Conservation (phyloP, 192 early-diverging fungal genomes). For the Umbelopsis sp. region DNA sequence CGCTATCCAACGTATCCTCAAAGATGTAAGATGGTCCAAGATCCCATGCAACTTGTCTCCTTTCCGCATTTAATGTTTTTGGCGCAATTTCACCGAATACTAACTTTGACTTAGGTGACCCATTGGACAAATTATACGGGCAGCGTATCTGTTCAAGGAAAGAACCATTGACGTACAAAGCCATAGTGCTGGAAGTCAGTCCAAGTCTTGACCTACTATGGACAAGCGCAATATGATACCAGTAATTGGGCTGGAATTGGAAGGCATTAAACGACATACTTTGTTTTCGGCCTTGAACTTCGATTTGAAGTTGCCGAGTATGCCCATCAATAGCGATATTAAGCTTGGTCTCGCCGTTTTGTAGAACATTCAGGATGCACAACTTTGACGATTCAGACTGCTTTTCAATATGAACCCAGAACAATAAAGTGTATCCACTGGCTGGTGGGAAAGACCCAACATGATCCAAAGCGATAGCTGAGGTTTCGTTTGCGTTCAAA, state of each 20-base stretch:
- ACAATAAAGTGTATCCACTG: constrained; percentile 59
- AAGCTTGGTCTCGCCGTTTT: constrained; percentile 48
- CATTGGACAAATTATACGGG: constrained; percentile 44
- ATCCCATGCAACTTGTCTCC: constrained; percentile 52
- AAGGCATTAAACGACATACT: constrained; percentile 48
- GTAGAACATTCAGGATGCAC: constrained; percentile 49
- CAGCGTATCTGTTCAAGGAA: constrained; percentile 57
- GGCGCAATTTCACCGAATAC: background rate
- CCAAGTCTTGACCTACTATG: constrained; percentile 59
- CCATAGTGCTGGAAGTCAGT: constrained; percentile 44
- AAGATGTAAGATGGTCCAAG: constrained; percentile 68
- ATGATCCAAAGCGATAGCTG: constrained; percentile 47
- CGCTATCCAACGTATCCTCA: constrained; percentile 59
- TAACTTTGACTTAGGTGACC: constrained; percentile 32
- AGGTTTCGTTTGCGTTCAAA: constrained; percentile 25
- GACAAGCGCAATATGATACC: constrained; percentile 72
- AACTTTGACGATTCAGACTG: constrained; percentile 47
- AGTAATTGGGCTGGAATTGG: constrained; percentile 56
- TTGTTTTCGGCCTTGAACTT: constrained; percentile 46
- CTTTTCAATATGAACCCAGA: constrained; percentile 64
- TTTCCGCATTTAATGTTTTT: background rate
- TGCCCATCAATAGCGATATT: constrained; percentile 47
- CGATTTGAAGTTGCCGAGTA: constrained; percentile 46
- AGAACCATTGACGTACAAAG: constrained; percentile 64
- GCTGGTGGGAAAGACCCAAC: constrained; percentile 56